Evolutionary conservation across 306 rosid species (phyloP).

Genomic region (Malus asiatica): DNA sequence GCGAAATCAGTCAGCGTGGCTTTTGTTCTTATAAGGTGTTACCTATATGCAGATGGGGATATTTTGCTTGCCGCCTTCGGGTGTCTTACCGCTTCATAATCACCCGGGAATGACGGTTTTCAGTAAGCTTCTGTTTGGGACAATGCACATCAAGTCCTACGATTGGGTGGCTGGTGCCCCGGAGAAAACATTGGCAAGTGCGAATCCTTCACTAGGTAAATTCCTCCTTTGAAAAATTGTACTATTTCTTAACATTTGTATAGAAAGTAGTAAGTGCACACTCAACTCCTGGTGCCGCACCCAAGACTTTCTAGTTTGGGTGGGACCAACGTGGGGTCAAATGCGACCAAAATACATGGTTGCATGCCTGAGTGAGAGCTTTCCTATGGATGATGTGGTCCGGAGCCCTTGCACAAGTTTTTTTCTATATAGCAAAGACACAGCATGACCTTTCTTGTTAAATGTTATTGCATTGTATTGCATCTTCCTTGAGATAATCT

Average conservation of each 20-base stretch:
- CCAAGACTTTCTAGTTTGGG: no score
- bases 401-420: no score
- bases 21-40: background rate
- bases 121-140: constrained; percentile 84
- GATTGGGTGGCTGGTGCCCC: constrained; percentile 71
- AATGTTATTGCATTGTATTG: background rate
- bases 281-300: no score
- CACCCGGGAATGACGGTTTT: constrained; percentile 99
- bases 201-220: constrained; percentile 50
- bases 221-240: background rate
- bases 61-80: constrained; percentile 94
- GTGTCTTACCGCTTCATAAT: constrained; percentile 88
- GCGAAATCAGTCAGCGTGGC: background rate
- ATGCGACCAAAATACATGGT: no score
- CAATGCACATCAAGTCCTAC: constrained; percentile 90
- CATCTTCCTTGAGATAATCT: background rate
- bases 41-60: constrained; percentile 64
- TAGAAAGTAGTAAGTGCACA: background rate
- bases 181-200: constrained; percentile 20
- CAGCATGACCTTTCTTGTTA: no score
- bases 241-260: background rate
- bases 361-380: no score
- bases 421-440: no score
- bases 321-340: no score
- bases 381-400: no score